Evolutionary conservation across 2,329 filamentous ascomycete genomes (phyloP).

Genomic region (Penicillium olsonii): DNA sequence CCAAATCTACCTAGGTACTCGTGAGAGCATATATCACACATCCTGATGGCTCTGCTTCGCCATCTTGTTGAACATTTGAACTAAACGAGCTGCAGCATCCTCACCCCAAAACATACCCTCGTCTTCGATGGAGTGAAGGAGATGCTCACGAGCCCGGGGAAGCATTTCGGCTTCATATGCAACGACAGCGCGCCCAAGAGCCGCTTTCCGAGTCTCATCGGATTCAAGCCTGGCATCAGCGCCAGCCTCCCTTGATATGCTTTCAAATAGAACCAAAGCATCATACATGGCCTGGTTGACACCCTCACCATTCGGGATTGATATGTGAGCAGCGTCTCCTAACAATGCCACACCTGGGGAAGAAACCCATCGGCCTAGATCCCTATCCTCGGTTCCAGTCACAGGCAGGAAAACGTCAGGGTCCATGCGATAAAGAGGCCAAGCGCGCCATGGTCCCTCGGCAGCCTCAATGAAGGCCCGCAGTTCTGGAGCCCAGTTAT

Average conservation of each 20-base stretch:
- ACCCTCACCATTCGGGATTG: slow-evolving; percentile 32
- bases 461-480: slow-evolving; percentile 18
- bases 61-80: slow-evolving; percentile 1
- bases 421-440: slow-evolving; percentile 27
- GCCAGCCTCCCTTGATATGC: not conserved
- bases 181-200: slow-evolving; percentile 22
- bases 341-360: slow-evolving; percentile 29
- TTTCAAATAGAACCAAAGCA: slow-evolving; percentile 23
- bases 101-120: slow-evolving; percentile 7
- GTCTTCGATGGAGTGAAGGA: slow-evolving; percentile 11
- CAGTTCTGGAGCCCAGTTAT: slow-evolving; percentile 17
- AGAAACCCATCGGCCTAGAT: slow-evolving; percentile 19
- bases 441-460: slow-evolving; percentile 23
- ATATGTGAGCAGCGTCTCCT: slow-evolving; percentile 33
- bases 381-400: not conserved
- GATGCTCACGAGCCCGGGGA: slow-evolving; percentile 15
- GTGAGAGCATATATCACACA: no score
- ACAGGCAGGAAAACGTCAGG: slow-evolving; percentile 10
- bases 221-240: not conserved
- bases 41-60: not conserved
- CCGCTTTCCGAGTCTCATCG: slow-evolving; percentile 1
- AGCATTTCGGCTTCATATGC: slow-evolving; percentile 30
- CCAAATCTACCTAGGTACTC: no score
- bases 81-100: slow-evolving; percentile 5
- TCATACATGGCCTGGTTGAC: slow-evolving; percentile 35